phyloP scores from a whole-genome alignment of 768 basidiomycete species.

The Lentinus brumalis region DNA sequence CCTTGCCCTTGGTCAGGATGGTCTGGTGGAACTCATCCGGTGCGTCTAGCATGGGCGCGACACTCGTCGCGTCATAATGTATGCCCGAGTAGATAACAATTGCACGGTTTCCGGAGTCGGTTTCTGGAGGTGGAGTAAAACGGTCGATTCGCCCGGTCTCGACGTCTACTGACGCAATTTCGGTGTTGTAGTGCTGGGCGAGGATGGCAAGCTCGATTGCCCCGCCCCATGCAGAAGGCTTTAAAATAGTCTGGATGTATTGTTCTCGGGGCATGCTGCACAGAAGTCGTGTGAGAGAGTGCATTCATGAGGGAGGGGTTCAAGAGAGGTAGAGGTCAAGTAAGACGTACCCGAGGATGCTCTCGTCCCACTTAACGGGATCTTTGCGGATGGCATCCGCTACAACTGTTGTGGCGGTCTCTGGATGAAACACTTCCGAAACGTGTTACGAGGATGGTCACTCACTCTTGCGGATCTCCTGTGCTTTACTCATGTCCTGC shows the following conservation, averaged over 20 bases:
- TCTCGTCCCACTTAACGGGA: conserved; percentile 76
- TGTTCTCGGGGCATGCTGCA: conserved; percentile 57
- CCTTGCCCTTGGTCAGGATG: conserved; percentile 38
- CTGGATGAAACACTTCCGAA: neutral
- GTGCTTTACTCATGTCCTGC: conserved; percentile 74
- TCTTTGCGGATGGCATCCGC: conserved; percentile 78
- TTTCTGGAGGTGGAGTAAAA: conserved; percentile 60
- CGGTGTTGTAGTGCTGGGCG: conserved; percentile 76
- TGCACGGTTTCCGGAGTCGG: conserved; percentile 41
- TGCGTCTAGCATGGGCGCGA: conserved; percentile 76
- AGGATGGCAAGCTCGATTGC: conserved; percentile 92
- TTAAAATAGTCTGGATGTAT: conserved; percentile 82
- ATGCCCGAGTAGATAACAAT: conserved; percentile 94
- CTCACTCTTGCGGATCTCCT: conserved; percentile 73
- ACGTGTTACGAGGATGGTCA: neutral
- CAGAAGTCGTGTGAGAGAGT: neutral
- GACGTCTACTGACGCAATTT: conserved; percentile 90
- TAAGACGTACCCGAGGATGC: conserved; percentile 72
- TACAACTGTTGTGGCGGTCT: conserved; percentile 55
- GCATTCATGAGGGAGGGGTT: neutral
- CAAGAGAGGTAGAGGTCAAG: neutral
- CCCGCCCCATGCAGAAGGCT: conserved; percentile 88
- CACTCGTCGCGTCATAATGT: conserved; percentile 90
- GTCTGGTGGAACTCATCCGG: conserved; percentile 91
- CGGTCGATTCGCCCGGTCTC: conserved; percentile 89